Percentiles rank a stretch among this genome's conserved stretches.
Conservation (phyloP, 1,139 yeast genomes). For the Arxiozyma telluris region DNA sequence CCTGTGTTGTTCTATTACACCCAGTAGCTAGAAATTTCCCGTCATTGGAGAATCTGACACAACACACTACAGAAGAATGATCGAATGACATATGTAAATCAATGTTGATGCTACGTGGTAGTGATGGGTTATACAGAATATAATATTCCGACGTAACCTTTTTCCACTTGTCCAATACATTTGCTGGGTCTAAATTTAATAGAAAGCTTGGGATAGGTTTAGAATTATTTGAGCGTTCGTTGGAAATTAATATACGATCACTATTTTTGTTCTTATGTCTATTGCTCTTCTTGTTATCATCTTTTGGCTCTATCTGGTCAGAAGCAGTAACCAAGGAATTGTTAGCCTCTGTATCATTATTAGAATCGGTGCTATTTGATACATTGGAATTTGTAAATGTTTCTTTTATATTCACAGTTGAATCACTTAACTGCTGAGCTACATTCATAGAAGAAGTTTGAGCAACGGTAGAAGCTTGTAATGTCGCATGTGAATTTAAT, state of each 20-base stretch:
- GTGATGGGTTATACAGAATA: conserved; percentile 81
- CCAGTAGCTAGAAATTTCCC: conserved; percentile 94
- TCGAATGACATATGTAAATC: conserved; percentile 84
- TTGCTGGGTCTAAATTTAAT: conserved; percentile 68
- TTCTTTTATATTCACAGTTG: background rate
- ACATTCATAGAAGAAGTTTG: no score
- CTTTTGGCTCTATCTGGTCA: background rate
- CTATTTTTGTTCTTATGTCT: conserved; percentile 8
- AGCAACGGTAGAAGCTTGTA: no score
- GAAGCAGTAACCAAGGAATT: background rate
- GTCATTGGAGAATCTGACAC: conserved; percentile 84
- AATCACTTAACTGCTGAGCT: background rate
- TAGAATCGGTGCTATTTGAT: background rate
- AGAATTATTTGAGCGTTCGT: conserved; percentile 38
- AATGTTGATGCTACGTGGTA: conserved; percentile 66
- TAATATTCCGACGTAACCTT: conserved; percentile 82
- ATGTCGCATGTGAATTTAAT: no score
- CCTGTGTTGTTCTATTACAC: conserved; percentile 91
- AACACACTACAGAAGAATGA: conserved; percentile 91
- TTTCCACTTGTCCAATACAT: conserved; percentile 68
- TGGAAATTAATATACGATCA: conserved; percentile 31
- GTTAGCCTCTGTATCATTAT: background rate
- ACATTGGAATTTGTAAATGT: background rate
- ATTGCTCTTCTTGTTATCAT: background rate
- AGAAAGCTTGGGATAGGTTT: conserved; percentile 75